phyloP scores from a whole-genome alignment of 805 yeast genomes.

The Grigorovia yakushimaensis region DNA sequence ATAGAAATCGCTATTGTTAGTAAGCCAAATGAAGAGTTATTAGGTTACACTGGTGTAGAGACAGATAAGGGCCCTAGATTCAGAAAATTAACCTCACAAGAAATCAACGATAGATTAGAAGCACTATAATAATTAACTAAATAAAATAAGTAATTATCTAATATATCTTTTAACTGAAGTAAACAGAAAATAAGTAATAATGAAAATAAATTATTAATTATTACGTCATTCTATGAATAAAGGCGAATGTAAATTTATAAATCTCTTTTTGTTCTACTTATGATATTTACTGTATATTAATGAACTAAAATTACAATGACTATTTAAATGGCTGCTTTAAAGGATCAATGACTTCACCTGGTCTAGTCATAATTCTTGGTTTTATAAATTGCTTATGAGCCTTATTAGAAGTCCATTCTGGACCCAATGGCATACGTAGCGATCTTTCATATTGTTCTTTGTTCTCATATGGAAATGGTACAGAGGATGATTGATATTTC shows the following conservation, averaged over 20 bases:
- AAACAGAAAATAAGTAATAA: background rate
- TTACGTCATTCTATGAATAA: too few species aligned
- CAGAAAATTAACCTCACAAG: slow-evolving; percentile 75
- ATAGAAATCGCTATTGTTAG: slow-evolving; percentile 88
- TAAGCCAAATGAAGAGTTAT: slow-evolving; percentile 64
- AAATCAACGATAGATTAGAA: slow-evolving; percentile 90
- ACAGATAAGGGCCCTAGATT: slow-evolving; percentile 82
- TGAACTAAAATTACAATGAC: background rate
- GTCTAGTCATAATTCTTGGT: slow-evolving; percentile 80
- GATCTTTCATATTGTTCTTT: slow-evolving; percentile 93
- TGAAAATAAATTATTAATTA: too few species aligned
- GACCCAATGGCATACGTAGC: slow-evolving; percentile 91
- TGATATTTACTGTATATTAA: background rate
- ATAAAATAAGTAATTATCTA: background rate
- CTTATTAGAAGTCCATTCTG: slow-evolving; percentile 86
- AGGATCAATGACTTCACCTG: slow-evolving; percentile 87
- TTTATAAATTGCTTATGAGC: slow-evolving; percentile 81
- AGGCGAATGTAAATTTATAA: background rate
- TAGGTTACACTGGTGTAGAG: slow-evolving; percentile 79
- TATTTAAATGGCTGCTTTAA: slow-evolving; percentile 70
- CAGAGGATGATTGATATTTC: slow-evolving; percentile 80
- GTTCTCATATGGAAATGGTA: slow-evolving; percentile 90
- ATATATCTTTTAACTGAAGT: background rate
- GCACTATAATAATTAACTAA: slow-evolving; percentile 44
- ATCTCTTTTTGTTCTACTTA: background rate